Percentiles rank a stretch among this genome's conserved stretches.
phyloP scores from a whole-genome alignment of 176 grass and related monocot species.

The Bromus sterilis region DNA sequence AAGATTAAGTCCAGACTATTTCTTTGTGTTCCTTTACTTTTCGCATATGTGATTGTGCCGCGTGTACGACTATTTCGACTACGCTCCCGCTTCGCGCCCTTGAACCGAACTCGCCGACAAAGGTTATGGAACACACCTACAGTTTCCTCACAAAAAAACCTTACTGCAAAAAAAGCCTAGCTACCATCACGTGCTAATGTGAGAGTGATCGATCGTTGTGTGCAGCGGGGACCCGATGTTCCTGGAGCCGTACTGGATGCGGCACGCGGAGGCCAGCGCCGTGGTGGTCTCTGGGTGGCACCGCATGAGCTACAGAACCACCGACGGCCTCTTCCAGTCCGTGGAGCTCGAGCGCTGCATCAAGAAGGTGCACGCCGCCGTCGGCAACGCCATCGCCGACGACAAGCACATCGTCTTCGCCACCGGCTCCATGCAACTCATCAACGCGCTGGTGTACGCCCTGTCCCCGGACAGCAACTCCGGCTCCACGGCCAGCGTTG shows the following conservation, averaged over 20 bases:
- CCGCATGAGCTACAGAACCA: constrained; percentile 48
- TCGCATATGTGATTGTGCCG: too few species aligned
- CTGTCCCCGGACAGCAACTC: constrained; percentile 32
- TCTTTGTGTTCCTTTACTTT: too few species aligned
- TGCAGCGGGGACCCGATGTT: constrained; percentile 66
- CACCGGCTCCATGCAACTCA: constrained; percentile 36
- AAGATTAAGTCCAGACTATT: too few species aligned
- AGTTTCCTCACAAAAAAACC: too few species aligned
- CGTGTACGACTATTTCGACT: too few species aligned
- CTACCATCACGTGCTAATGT: background rate
- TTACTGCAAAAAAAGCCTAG: too few species aligned
- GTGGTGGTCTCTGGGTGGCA: constrained; percentile 76
- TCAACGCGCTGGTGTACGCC: constrained; percentile 65
- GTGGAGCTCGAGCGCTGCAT: constrained; percentile 56
- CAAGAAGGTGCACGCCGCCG: constrained; percentile 38
- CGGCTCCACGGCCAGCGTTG: constrained; percentile 33
- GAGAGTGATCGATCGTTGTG: background rate
- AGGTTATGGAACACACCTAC: too few species aligned
- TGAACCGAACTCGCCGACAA: too few species aligned
- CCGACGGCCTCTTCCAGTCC: constrained; percentile 27
- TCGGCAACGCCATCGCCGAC: constrained; percentile 49
- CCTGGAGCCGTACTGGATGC: constrained; percentile 76
- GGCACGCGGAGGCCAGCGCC: constrained; percentile 44
- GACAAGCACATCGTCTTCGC: constrained; percentile 57
- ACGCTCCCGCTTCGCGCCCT: too few species aligned